phyloP scores from a whole-genome alignment of 352 stramenopile species.

The Aphanomyces stellatus region DNA sequence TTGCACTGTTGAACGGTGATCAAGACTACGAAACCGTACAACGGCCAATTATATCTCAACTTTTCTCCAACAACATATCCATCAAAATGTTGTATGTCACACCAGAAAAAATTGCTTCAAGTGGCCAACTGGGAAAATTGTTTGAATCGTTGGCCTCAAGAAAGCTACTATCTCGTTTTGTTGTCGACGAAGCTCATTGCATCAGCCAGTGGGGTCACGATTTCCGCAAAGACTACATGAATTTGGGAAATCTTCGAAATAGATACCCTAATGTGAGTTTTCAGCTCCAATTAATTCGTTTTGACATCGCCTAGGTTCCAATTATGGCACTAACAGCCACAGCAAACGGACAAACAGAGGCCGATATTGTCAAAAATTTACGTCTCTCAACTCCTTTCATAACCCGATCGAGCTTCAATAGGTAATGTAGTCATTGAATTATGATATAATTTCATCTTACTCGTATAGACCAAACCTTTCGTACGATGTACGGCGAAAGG shows the following conservation, averaged over 20 bases:
- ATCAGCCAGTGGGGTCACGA: conserved; percentile 99
- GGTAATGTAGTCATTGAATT: conserved; percentile 26
- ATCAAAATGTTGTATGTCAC: conserved; percentile 99
- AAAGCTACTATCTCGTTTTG: conserved; percentile 91
- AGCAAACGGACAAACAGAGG: conserved; percentile 74
- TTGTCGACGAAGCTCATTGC: conserved; percentile 96
- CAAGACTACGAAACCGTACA: conserved; percentile 83
- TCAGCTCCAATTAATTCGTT: neutral
- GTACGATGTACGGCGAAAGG: conserved; percentile 78
- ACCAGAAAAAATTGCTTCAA: conserved; percentile 93
- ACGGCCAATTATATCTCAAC: conserved; percentile 74
- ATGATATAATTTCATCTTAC: neutral
- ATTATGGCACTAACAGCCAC: conserved; percentile 86
- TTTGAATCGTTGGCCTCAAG: conserved; percentile 70
- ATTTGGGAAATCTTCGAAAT: conserved; percentile 83
- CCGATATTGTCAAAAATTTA: conserved; percentile 75
- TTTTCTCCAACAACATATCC: conserved; percentile 73
- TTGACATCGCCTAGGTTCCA: conserved; percentile 38
- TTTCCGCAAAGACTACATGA: conserved; percentile 98
- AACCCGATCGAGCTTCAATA: conserved; percentile 79
- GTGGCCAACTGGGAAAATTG: conserved; percentile 78
- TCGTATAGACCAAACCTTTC: conserved; percentile 61
- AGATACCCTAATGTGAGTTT: conserved; percentile 88
- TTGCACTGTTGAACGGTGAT: conserved; percentile 77
- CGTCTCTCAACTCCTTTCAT: conserved; percentile 64